Evolutionary conservation across 306 rosid species (phyloP).

Genomic region (Trichosanthes cucumerina): DNA sequence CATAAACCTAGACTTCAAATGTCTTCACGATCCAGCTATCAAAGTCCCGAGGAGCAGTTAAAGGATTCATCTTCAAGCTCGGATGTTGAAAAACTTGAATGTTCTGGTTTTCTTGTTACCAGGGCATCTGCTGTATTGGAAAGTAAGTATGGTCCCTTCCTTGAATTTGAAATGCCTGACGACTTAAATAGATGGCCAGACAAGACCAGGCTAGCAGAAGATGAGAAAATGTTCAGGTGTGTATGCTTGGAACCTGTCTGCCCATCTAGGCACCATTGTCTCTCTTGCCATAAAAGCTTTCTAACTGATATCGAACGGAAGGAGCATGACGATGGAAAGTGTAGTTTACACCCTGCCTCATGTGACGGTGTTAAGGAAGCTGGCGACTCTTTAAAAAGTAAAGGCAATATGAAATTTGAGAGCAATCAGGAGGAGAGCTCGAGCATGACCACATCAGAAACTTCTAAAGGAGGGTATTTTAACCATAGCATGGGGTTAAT

Average conservation of each 20-base stretch:
- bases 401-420: slow-evolving; percentile 43
- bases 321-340: slow-evolving; percentile 63
- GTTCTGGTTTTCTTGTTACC: slow-evolving; percentile 40
- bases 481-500: slow-evolving; percentile 50
- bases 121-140: slow-evolving; percentile 66
- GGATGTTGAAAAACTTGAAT: slow-evolving; percentile 27
- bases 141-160: slow-evolving; percentile 58
- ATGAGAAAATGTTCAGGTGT: slow-evolving; percentile 67
- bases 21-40: slow-evolving; percentile 25
- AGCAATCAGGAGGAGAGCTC: slow-evolving; percentile 29
- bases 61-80: slow-evolving; percentile 19
- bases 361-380: slow-evolving; percentile 46
- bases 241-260: slow-evolving; percentile 81
- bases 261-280: slow-evolving; percentile 75
- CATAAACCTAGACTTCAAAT: slow-evolving; percentile 49
- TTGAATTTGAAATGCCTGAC: slow-evolving; percentile 42
- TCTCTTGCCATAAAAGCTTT: slow-evolving; percentile 72
- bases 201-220: slow-evolving; percentile 34
- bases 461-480: slow-evolving; percentile 24
- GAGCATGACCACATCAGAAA: slow-evolving; percentile 33
- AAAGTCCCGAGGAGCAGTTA: slow-evolving; percentile 32
- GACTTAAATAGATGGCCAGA: slow-evolving; percentile 39
- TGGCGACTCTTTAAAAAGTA: slow-evolving; percentile 45
- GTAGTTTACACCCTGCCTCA: slow-evolving; percentile 33
- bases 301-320: slow-evolving; percentile 55